Conservation (phyloP, 2,329 filamentous ascomycete genomes). For the Penicillium paneum region DNA sequence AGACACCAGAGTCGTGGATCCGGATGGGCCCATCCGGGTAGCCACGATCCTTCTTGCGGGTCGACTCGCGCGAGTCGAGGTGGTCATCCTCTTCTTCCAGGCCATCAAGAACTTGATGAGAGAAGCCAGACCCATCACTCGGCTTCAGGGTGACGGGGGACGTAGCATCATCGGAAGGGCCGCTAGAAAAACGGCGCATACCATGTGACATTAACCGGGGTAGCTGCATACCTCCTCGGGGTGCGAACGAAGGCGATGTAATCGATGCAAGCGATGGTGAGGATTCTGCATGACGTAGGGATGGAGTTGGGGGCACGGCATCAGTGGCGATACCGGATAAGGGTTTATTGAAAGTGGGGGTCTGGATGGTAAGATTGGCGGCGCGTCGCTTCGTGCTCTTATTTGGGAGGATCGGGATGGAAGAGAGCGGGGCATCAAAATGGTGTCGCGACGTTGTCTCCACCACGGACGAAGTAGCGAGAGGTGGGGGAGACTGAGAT, state of each 20-base stretch:
- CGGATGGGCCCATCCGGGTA: conserved; percentile 64
- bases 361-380: conserved; percentile 59
- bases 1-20: conserved; percentile 61
- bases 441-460: conserved; percentile 39
- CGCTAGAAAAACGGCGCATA: conserved; percentile 25
- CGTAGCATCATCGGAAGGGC: conserved; percentile 21
- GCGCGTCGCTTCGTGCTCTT: conserved; percentile 55
- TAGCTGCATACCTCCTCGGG: conserved; percentile 51
- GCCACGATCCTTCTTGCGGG: conserved; percentile 59
- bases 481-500: conserved; percentile 43
- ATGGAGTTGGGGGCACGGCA: conserved; percentile 59
- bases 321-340: conserved; percentile 43
- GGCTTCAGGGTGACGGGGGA: conserved; percentile 27
- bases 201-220: conserved; percentile 40
- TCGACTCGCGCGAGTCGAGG: conserved; percentile 52
- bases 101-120: conserved; percentile 41
- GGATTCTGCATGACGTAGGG: conserved; percentile 60
- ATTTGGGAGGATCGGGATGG: conserved; percentile 55
- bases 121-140: conserved; percentile 25
- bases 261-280: conserved; percentile 57
- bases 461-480: conserved; percentile 49
- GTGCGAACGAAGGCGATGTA: conserved; percentile 51
- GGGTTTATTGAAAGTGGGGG: conserved; percentile 50
- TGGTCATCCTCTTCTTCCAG: conserved; percentile 52
- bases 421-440: conserved; percentile 54